phyloP scores from a whole-genome alignment of 2,329 filamentous ascomycete species.

The Neurospora sp. region DNA sequence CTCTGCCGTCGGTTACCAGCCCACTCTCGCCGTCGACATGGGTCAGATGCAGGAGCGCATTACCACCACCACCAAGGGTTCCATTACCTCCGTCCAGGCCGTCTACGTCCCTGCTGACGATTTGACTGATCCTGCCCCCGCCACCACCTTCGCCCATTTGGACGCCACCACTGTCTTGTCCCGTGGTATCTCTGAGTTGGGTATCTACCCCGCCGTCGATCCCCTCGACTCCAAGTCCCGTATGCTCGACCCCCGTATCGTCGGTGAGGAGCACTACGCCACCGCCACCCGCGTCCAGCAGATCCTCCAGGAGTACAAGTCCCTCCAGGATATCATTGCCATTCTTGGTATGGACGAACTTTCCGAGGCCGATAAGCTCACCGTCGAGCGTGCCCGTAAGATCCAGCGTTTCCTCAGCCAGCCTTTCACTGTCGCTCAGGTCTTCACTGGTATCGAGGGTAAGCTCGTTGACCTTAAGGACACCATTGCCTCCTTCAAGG shows the following conservation, averaged over 20 bases:
- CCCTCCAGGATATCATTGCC: constrained; percentile 99
- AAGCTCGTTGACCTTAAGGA: constrained; percentile 97
- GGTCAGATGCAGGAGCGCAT: constrained; percentile 99
- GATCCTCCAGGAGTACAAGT: constrained; percentile 99
- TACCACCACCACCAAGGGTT: constrained; percentile 98
- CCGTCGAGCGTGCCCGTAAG: constrained; percentile 99
- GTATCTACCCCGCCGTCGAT: constrained; percentile 99
- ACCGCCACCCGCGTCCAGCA: constrained; percentile 93
- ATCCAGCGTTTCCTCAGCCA: constrained; percentile 99
- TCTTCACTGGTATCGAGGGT: constrained; percentile 92
- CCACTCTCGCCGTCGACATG: constrained; percentile 97
- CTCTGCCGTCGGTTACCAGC: constrained; percentile 99
- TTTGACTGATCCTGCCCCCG: constrained; percentile 99
- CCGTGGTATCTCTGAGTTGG: constrained; percentile 99
- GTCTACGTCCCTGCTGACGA: constrained; percentile 99
- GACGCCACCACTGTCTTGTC: constrained; percentile 99
- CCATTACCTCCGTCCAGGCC: constrained; percentile 99
- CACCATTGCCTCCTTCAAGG: constrained; percentile 95
- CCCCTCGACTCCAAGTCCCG: constrained; percentile 99
- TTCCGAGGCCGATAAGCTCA: constrained; percentile 98
- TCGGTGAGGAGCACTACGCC: constrained; percentile 96
- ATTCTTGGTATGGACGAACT: constrained; percentile 99
- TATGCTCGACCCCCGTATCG: constrained; percentile 98
- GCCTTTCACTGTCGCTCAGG: constrained; percentile 81
- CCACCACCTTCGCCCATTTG: constrained; percentile 99